A percentile compares a stretch with the other conserved stretches of the same genome.
Conservation (phyloP, 2,329 filamentous ascomycete genomes). For the Tolypocladium sp. region DNA sequence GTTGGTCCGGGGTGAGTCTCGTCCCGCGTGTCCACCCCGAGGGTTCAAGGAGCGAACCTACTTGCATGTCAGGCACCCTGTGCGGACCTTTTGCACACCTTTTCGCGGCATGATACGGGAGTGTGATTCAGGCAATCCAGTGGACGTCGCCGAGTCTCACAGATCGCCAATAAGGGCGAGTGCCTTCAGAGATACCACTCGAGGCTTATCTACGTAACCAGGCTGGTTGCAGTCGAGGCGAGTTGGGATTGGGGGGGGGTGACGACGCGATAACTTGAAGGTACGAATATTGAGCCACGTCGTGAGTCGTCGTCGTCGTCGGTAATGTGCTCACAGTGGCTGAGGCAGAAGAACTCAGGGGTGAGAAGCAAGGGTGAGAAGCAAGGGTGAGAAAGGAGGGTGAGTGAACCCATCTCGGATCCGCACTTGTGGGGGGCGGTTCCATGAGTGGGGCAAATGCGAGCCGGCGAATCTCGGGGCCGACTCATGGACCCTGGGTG, state of each 20-base stretch:
- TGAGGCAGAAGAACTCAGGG: neutral
- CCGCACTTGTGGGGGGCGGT: neutral
- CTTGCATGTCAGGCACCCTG: conserved; percentile 47
- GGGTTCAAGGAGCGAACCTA: conserved; percentile 18
- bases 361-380: too few species aligned
- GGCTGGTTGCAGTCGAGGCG: neutral
- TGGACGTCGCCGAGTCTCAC: too few species aligned
- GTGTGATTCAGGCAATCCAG: neutral
- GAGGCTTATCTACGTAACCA: too few species aligned
- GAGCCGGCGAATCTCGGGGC: neutral
- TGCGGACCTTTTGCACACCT: conserved; percentile 26
- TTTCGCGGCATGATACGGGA: conserved; percentile 15
- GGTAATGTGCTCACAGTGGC: neutral
- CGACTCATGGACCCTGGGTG: neutral
- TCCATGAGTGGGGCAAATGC: neutral
- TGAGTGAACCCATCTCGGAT: neutral
- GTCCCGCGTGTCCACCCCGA: neutral
- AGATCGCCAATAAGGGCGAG: too few species aligned
- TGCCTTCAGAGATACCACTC: too few species aligned
- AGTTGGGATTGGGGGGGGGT: neutral
- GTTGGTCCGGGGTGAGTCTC: neutral
- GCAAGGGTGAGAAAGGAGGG: too few species aligned
- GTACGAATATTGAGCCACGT: neutral
- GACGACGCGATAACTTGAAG: neutral
- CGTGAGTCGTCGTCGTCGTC: neutral